Percentiles rank a stretch among this genome's conserved stretches.
Evolutionary conservation across 2,329 filamentous ascomycete genomes (phyloP).

Genomic region (Fusarium sp.): DNA sequence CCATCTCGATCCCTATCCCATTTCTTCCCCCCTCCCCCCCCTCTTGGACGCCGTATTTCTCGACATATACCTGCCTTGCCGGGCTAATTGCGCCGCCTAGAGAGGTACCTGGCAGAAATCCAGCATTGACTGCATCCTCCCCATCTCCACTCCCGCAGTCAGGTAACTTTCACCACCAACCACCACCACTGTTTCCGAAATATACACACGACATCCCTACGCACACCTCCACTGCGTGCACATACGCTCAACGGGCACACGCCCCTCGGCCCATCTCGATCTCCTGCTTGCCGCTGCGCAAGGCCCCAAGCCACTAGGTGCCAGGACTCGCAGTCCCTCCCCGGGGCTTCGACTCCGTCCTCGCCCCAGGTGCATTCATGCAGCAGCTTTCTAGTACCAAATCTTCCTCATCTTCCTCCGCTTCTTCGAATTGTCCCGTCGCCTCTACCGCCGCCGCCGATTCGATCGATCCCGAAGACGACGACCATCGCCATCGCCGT

Average conservation of each 20-base stretch:
- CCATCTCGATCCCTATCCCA: constrained; percentile 37
- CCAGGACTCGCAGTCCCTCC: constrained; percentile 41
- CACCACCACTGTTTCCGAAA: constrained; percentile 24
- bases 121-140: constrained; percentile 15
- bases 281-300: constrained; percentile 39
- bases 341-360: constrained; percentile 42
- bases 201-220: constrained; percentile 26
- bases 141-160: constrained; percentile 16
- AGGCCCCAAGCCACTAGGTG: constrained; percentile 39
- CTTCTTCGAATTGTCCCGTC: constrained; percentile 18
- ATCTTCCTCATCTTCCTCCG: constrained; percentile 32
- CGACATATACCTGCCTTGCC: constrained; percentile 28
- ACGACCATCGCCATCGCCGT: constrained; percentile 14
- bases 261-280: constrained; percentile 43
- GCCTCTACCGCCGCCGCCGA: constrained; percentile 16
- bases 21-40: constrained; percentile 30
- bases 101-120: constrained; percentile 20
- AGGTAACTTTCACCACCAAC: constrained; percentile 31
- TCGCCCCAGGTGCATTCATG: constrained; percentile 46
- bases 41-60: constrained; percentile 26
- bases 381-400: constrained; percentile 41
- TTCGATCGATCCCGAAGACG: constrained; percentile 29
- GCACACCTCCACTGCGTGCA: constrained; percentile 23
- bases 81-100: constrained; percentile 25
- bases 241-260: constrained; percentile 23